Evolutionary conservation across 257 asterid genomes (phyloP).

Genomic region (Solanum okadae): DNA sequence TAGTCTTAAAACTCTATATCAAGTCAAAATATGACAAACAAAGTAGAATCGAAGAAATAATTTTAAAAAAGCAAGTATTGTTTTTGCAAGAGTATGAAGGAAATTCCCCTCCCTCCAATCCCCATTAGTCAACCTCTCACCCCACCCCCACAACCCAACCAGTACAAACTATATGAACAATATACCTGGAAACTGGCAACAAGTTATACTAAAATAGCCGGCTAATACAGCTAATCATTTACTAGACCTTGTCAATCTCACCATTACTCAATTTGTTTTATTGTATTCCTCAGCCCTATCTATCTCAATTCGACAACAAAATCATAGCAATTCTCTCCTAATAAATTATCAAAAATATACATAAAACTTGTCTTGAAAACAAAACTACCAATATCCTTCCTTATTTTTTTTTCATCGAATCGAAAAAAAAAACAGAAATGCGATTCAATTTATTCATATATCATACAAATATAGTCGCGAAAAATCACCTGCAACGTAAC

Average conservation of each 20-base stretch:
- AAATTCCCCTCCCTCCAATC: not conserved
- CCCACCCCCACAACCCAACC: not conserved
- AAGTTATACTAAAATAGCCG: slow-evolving; percentile 13
- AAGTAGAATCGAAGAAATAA: no score
- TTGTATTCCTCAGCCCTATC: slow-evolving; percentile 2
- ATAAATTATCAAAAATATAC: not conserved
- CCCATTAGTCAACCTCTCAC: not conserved
- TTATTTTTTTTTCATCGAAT: not conserved
- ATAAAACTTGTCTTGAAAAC: not conserved
- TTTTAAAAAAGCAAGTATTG: no score
- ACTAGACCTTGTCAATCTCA: slow-evolving; percentile 23
- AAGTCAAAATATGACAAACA: no score
- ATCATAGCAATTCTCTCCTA: not conserved
- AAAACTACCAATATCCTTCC: not conserved
- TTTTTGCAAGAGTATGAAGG: not conserved
- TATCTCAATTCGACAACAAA: not conserved
- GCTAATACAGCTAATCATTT: slow-evolving; percentile 27
- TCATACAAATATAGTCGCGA: not conserved
- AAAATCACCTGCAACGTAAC: not conserved
- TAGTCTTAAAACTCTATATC: no score
- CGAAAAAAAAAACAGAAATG: not conserved
- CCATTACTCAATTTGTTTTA: slow-evolving; percentile 2
- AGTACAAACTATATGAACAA: not conserved
- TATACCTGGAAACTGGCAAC: not conserved
- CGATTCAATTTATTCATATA: not conserved